Conservation (phyloP, 768 basidiomycete species). For the Coprinellus micaceus region DNA sequence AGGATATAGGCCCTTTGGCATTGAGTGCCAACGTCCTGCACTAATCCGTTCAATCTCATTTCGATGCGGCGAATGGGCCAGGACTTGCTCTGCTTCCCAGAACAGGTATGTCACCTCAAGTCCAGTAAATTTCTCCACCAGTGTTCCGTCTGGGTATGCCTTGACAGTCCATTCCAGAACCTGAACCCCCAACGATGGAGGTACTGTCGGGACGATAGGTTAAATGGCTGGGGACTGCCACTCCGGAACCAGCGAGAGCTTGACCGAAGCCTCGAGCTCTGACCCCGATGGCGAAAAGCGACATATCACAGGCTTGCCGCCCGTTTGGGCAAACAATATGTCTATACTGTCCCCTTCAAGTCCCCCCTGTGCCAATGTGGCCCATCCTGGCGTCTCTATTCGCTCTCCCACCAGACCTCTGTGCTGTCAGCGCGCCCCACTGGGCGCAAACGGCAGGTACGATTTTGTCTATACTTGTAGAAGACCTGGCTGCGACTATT, state of each 20-base stretch:
- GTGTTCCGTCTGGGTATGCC: conserved; percentile 23
- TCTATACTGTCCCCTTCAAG: neutral
- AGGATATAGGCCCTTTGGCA: too few relatives aligned
- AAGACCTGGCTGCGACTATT: too few relatives aligned
- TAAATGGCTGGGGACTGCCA: conserved; percentile 34
- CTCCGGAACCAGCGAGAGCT: conserved; percentile 28
- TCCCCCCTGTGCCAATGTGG: neutral
- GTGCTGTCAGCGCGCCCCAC: too few relatives aligned
- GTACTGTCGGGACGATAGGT: conserved; percentile 26
- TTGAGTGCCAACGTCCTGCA: too few relatives aligned
- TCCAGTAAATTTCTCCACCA: conserved; percentile 25
- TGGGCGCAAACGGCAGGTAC: too few relatives aligned
- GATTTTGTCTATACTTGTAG: too few relatives aligned
- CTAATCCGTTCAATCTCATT: too few relatives aligned
- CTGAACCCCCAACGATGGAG: conserved; percentile 13
- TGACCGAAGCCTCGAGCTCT: conserved; percentile 23
- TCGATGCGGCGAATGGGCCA: too few relatives aligned
- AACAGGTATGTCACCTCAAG: conserved; percentile 32
- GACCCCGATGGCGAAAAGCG: conserved; percentile 24
- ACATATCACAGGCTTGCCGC: conserved; percentile 34
- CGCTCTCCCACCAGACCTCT: too few relatives aligned
- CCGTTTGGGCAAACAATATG: neutral
- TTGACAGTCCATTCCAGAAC: conserved; percentile 32
- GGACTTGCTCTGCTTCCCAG: conserved; percentile 35
- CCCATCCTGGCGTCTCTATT: conserved; percentile 54